Conservation (phyloP, 306 rosid species). For the Dalbergia cultrata region DNA sequence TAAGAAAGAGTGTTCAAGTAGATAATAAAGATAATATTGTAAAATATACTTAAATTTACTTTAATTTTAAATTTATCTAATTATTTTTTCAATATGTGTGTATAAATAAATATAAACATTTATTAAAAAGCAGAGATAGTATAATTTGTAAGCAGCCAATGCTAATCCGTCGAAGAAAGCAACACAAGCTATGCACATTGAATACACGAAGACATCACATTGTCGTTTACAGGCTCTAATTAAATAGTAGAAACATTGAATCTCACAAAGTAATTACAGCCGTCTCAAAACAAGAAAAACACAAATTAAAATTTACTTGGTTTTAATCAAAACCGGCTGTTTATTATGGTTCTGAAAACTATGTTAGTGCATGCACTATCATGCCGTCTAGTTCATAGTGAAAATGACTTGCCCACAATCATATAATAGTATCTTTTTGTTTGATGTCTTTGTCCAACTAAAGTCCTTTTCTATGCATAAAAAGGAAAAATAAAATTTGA, state of each 20-base stretch:
- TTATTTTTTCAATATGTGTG: no score
- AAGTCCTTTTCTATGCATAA: constrained; percentile 29
- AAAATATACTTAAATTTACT: no score
- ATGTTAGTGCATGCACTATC: constrained; percentile 30
- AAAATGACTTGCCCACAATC: constrained; percentile 23
- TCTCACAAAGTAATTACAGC: background rate
- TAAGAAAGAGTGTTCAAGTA: no score
- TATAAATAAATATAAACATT: no score
- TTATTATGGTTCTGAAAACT: background rate
- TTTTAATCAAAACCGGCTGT: constrained; percentile 38
- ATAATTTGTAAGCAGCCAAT: background rate
- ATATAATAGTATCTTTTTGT: background rate
- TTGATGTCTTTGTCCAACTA: background rate
- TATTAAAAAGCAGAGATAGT: background rate
- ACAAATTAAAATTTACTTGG: constrained; percentile 31
- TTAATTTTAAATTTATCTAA: no score
- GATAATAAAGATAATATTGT: no score
- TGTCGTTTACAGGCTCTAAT: background rate
- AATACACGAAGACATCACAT: background rate
- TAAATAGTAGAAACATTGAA: background rate
- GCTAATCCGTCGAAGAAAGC: constrained; percentile 7
- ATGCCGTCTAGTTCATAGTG: constrained; percentile 10
- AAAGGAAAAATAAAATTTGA: constrained; percentile 12
- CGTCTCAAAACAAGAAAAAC: background rate
- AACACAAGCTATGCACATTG: background rate